A percentile compares a stretch with the other conserved stretches of the same genome.
phyloP scores from a whole-genome alignment of 441 rosid genomes.

The Gossypium trilobum region DNA sequence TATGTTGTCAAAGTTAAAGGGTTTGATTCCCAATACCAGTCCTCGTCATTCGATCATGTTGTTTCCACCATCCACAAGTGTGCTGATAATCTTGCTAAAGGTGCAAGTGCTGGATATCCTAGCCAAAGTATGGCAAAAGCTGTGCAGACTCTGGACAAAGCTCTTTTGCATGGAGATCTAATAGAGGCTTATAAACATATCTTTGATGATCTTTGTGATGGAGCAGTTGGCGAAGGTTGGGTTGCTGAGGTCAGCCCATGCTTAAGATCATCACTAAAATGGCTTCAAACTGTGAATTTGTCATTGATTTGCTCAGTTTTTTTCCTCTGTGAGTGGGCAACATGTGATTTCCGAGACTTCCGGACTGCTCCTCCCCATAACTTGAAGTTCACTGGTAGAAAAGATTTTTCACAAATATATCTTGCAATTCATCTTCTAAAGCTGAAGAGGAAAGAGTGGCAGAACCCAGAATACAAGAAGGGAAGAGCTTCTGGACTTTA shows the following conservation, averaged over 20 bases:
- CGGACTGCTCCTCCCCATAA: constrained; percentile 54
- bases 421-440: constrained; percentile 72
- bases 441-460: constrained; percentile 57
- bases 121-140: constrained; percentile 72
- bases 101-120: constrained; percentile 61
- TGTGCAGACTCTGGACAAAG: constrained; percentile 81
- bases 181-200: constrained; percentile 59
- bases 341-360: constrained; percentile 86
- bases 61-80: constrained; percentile 65
- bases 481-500: constrained; percentile 31
- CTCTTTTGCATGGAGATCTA: constrained; percentile 70
- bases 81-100: constrained; percentile 72
- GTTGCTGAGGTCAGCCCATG: constrained; percentile 75
- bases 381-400: constrained; percentile 70
- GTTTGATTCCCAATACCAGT: constrained; percentile 66
- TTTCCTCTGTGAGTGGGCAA: constrained; percentile 98
- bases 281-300: constrained; percentile 62
- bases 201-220: constrained; percentile 73
- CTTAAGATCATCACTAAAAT: constrained; percentile 76
- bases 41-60: constrained; percentile 57
- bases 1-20: constrained; percentile 50
- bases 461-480: constrained; percentile 30
- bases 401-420: constrained; percentile 74
- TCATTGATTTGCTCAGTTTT: constrained; percentile 72
- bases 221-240: constrained; percentile 76